Evolutionary conservation across 1,284 basidiomycete genomes (phyloP), one percentile per base, ranked within the genome.

Genomic region (Sphaerobolus stellatus): DNA sequence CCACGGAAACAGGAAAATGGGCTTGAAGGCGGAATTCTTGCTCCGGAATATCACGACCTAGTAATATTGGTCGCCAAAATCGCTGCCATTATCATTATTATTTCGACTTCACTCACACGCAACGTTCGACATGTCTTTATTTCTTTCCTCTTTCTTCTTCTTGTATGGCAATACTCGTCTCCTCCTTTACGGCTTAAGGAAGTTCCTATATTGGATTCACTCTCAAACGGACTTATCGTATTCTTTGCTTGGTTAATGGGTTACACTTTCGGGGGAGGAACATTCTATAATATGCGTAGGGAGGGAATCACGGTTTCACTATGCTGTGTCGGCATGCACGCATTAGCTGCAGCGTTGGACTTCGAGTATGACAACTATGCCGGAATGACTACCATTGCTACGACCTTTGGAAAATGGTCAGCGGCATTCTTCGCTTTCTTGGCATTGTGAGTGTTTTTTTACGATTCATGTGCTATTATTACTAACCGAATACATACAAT

Each of bases 151-250:
- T 57, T 65, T 33, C 55, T 64, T 27, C 22, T 58, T 11, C 52
- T 65, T 27, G 59, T 61, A 48, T 65, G 64, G 64, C 56, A 59
- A 43, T 65, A 65, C 54, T 64, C 64, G n/a, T 54, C 62, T 3
- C 60, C 60, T 4, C 64, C 61, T 20, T 28, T 62, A 22, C 56
- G 64, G 22, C 50, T 65, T 22, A 65, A 65, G 48, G 62, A 64
- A 30, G 40, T 58, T 13, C 64, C 64, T 7, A 36, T 65, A 4
- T 24, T 65, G 20, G 62, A 65, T 41, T 65, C 64, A 18, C 16
- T 64, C 7, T 62, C 64, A 11, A 65, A 65, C 43, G 64, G 64
- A 4, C 16, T 54, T 2, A 58, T 65, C 16, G 61, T 65, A 14
- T 61, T 61, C 54, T 52, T 64, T 13, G 56, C 58, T 11, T 64